Conservation (phyloP, 2,329 filamentous ascomycete species). For the Colletotrichum sp. region DNA sequence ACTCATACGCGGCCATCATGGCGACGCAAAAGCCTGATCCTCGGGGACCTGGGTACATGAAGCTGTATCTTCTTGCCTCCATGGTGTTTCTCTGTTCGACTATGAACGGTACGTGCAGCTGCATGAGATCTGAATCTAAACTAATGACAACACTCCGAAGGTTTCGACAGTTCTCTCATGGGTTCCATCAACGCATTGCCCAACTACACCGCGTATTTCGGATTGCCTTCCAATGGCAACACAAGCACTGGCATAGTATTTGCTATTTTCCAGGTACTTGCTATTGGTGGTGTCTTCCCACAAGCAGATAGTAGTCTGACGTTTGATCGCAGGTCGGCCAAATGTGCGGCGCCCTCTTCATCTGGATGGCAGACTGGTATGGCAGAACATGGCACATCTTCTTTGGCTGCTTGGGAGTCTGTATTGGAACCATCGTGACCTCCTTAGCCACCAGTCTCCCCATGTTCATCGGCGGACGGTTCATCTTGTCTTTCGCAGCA, state of each 20-base stretch:
- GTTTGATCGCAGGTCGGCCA: slow-evolving; percentile 36
- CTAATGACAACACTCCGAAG: slow-evolving; percentile 17
- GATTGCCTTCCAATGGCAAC: slow-evolving; percentile 36
- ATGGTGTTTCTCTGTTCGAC: slow-evolving; percentile 41
- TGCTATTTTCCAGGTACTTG: slow-evolving; percentile 40
- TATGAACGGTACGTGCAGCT: slow-evolving; percentile 37
- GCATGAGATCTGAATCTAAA: fast-evolving
- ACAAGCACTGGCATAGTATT: slow-evolving; percentile 48
- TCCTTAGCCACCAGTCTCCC: slow-evolving; percentile 46
- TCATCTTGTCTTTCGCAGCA: slow-evolving; percentile 58
- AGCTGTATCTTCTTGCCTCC: slow-evolving; percentile 30
- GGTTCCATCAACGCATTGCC: slow-evolving; percentile 44
- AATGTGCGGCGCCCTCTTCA: slow-evolving; percentile 46
- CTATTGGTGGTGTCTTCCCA: background rate
- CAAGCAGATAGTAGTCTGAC: background rate
- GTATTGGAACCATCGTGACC: slow-evolving; percentile 55
- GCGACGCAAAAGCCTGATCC: slow-evolving; percentile 33
- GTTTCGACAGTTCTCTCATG: slow-evolving; percentile 47
- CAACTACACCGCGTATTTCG: slow-evolving; percentile 44
- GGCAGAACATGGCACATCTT: slow-evolving; percentile 48
- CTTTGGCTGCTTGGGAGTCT: slow-evolving; percentile 51
- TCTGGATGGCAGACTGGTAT: slow-evolving; percentile 48
- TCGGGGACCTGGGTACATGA: slow-evolving; percentile 32
- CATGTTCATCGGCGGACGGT: slow-evolving; percentile 53
- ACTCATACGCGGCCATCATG: slow-evolving; percentile 38